phyloP scores from a whole-genome alignment of 768 basidiomycete genomes.

The Strobilomyces dryophilus region DNA sequence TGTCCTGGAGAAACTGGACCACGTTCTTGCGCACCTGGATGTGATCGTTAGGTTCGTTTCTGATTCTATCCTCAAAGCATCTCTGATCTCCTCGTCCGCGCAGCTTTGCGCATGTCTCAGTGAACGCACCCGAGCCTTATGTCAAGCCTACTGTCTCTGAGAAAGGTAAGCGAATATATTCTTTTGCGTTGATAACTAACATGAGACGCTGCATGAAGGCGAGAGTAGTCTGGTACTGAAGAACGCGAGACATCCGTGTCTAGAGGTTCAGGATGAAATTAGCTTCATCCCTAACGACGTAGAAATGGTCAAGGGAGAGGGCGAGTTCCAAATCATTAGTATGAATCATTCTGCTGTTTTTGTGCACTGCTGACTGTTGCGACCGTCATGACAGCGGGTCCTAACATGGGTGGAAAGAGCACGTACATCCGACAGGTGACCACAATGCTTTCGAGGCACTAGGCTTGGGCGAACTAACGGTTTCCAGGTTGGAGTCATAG shows the following conservation, averaged over 20 bases:
- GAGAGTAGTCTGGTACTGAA: constrained; percentile 74
- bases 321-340: constrained; percentile 97
- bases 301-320: constrained; percentile 89
- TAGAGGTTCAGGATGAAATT: constrained; percentile 95
- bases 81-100: background rate
- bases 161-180: constrained; percentile 50
- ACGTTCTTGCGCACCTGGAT: constrained; percentile 84
- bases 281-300: constrained; percentile 95
- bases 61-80: background rate
- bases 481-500: constrained; percentile 83
- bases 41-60: constrained; percentile 76
- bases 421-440: constrained; percentile 91
- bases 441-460: background rate
- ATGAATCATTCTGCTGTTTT: constrained; percentile 17
- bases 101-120: constrained; percentile 90
- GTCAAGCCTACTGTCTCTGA: constrained; percentile 79
- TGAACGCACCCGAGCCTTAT: constrained; percentile 82
- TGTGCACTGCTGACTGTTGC: background rate
- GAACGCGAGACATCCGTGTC: constrained; percentile 91
- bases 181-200: background rate
- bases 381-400: constrained; percentile 59
- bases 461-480: background rate
- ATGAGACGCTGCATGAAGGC: constrained; percentile 39
- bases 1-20: constrained; percentile 80
- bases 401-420: constrained; percentile 99